These are phyloP conservation scores for Straminergon stramineum DNA, from an alignment of 225 moss, liverwort and hornwort genomes.

Conservation along the genomic window DNA sequence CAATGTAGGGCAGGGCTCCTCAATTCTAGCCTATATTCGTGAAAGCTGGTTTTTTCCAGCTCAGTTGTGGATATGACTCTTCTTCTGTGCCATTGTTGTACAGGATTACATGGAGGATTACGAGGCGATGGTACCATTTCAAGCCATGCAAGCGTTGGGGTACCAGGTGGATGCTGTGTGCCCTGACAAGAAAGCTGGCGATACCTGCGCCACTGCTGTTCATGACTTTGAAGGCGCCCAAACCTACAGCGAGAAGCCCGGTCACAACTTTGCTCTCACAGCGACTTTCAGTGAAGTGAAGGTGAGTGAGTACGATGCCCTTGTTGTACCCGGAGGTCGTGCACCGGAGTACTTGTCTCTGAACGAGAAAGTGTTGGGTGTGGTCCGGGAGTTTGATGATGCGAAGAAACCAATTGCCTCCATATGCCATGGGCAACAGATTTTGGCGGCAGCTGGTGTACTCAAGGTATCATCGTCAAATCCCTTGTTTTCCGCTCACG, in stretches of 20 bases:
- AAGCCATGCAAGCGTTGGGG: constrained; percentile 70
- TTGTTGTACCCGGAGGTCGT: constrained; percentile 90
- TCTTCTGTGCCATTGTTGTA: not conserved
- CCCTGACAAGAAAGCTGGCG: constrained; percentile 74
- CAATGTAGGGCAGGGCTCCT: not conserved
- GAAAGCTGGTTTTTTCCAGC: not conserved
- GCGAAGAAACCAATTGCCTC: constrained; percentile 82
- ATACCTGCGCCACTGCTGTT: constrained; percentile 73
- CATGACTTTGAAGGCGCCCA: constrained; percentile 99
- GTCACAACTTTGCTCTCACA: constrained; percentile 77
- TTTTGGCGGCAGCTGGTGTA: constrained; percentile 81
- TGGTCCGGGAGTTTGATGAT: constrained; percentile 53
- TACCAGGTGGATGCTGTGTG: constrained; percentile 79
- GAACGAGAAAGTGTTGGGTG: constrained; percentile 46
- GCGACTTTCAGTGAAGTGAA: constrained; percentile 58
- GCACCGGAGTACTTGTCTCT: constrained; percentile 86
- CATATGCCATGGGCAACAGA: constrained; percentile 94
- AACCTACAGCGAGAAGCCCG: constrained; percentile 97
- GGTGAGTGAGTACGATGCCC: constrained; percentile 56
- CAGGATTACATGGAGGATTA: constrained; percentile 99
- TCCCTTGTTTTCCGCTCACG: not conserved
- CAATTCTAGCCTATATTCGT: not conserved
- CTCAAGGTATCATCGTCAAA: constrained; percentile 47
- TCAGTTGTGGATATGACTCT: not conserved
- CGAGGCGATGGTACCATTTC: constrained; percentile 94